Evolutionary conservation across 306 rosid genomes (phyloP).

Genomic region (Bauhinia variegata): DNA sequence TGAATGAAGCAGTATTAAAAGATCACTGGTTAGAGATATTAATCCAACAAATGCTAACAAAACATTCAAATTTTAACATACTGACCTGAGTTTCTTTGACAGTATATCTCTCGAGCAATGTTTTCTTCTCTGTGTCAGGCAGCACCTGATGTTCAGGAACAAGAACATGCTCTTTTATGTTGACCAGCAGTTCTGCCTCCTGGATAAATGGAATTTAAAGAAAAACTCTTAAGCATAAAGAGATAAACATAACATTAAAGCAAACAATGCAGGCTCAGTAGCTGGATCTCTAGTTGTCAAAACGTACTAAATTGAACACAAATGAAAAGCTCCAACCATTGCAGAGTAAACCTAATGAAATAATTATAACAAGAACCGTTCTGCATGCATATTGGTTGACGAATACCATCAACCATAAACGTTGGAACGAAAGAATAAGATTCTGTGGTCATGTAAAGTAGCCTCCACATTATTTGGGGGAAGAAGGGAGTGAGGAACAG

Average conservation of each 20-base stretch:
- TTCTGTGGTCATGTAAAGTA: no score
- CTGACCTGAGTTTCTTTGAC: conserved; percentile 86
- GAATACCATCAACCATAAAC: not conserved
- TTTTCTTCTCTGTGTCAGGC: conserved; percentile 66
- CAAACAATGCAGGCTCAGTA: not conserved
- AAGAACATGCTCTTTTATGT: conserved; percentile 68
- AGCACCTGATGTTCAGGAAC: conserved; percentile 82
- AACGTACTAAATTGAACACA: not conserved
- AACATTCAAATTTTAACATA: not conserved
- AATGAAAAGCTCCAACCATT: not conserved
- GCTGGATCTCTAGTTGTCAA: not conserved
- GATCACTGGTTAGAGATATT: not conserved
- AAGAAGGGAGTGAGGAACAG: no score
- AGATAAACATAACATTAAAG: not conserved
- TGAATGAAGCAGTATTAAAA: no score
- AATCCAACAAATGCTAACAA: no score
- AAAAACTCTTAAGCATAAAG: not conserved
- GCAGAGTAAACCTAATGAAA: not conserved
- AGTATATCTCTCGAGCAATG: conserved; percentile 78
- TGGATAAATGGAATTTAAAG: conserved; percentile 32
- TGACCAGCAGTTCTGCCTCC: conserved; percentile 79
- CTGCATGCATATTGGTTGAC: not conserved
- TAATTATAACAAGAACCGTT: not conserved
- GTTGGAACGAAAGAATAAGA: no score
- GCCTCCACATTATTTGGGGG: no score